Conservation (phyloP, 495 filamentous ascomycete species). For the Penicillium roqueforti region DNA sequence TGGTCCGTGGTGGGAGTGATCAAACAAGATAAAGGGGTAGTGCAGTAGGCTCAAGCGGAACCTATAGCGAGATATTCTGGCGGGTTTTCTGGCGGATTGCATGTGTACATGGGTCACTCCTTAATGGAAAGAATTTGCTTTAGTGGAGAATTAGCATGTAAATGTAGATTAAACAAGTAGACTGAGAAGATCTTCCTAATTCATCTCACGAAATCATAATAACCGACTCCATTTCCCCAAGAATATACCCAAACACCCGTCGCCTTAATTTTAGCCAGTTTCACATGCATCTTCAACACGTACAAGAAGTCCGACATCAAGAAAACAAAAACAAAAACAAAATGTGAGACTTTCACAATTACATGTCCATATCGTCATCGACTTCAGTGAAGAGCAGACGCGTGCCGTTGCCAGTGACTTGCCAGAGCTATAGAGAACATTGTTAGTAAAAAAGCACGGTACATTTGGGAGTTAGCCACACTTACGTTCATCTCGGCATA, state of each 20-base stretch:
- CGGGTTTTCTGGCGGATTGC: not conserved
- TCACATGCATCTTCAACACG: slow-evolving; percentile 24
- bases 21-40: not conserved
- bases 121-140: not conserved
- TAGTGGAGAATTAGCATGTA: not conserved
- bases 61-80: not conserved
- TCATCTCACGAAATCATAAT: slow-evolving; percentile 14
- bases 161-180: slow-evolving; percentile 8
- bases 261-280: slow-evolving; percentile 21
- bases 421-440: slow-evolving; percentile 69
- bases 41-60: not conserved
- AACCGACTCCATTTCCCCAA: slow-evolving; percentile 14
- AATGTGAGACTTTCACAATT: slow-evolving; percentile 10
- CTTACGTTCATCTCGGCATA: slow-evolving; percentile 85
- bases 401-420: slow-evolving; percentile 81
- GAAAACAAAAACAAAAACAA: slow-evolving; percentile 8
- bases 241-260: slow-evolving; percentile 26
- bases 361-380: slow-evolving; percentile 54
- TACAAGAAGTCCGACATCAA: slow-evolving; percentile 14
- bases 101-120: not conserved
- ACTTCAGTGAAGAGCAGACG: slow-evolving; percentile 76
- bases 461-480: slow-evolving; percentile 19
- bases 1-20: not conserved
- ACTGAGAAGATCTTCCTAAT: slow-evolving; percentile 22
- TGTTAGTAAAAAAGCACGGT: slow-evolving; percentile 16